Percentiles rank a stretch among this genome's conserved stretches.
phyloP scores from a whole-genome alignment of 768 basidiomycete genomes.

The Phylloporus rhodoxanthus region DNA sequence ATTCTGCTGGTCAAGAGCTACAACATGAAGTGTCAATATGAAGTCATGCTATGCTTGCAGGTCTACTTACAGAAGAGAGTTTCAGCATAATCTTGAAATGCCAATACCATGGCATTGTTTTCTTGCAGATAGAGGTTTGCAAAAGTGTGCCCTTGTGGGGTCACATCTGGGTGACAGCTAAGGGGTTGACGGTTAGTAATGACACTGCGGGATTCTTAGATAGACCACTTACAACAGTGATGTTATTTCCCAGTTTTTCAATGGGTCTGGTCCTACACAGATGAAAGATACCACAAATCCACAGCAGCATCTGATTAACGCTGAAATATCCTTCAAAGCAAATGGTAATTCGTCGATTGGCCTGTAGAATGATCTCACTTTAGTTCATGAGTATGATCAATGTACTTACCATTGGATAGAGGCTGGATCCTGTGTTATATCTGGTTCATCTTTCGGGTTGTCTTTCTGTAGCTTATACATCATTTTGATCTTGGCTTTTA shows the following conservation, averaged over 20 bases:
- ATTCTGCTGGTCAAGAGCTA: neutral
- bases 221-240: neutral
- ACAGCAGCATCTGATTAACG: neutral
- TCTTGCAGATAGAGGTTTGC: neutral
- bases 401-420: neutral
- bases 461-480: constrained; percentile 1
- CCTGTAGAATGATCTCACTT: neutral
- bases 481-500: neutral
- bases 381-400: neutral
- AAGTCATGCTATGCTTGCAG: neutral
- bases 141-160: neutral
- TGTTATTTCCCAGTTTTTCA: constrained; percentile 1
- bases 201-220: neutral
- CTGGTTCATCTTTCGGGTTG: neutral
- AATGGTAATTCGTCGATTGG: constrained; percentile 1
- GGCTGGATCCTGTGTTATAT: neutral
- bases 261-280: constrained; percentile 1
- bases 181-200: neutral
- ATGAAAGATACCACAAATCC: neutral
- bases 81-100: constrained; percentile 2
- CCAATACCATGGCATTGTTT: neutral
- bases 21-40: neutral
- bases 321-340: neutral
- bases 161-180: constrained; percentile 1
- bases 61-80: neutral